Conservation (phyloP, 1,139 yeast genomes). For the Magnusiomyces clavatus region DNA sequence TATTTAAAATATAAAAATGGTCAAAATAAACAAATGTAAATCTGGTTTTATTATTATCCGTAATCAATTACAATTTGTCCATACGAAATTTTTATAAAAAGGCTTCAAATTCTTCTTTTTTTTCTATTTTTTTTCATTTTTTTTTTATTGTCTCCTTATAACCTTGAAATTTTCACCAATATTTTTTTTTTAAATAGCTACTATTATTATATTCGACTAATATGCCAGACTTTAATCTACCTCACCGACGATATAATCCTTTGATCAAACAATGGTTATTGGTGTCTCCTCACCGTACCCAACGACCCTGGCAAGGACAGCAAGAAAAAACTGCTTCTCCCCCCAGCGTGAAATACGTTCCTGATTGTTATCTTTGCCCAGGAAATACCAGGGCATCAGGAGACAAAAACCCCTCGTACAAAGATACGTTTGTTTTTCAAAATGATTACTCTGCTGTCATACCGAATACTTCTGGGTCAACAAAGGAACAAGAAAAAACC, state of each 20-base stretch:
- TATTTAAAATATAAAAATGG: background rate
- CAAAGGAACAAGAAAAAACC: constrained; percentile 22
- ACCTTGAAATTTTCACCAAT: too few species aligned
- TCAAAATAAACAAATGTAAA: too few species aligned
- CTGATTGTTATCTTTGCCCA: constrained; percentile 66
- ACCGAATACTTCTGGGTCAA: constrained; percentile 2
- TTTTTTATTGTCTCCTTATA: background rate
- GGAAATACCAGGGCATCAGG: constrained; percentile 57
- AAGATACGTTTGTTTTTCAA: constrained; percentile 49
- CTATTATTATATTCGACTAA: background rate
- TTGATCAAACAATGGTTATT: constrained; percentile 55
- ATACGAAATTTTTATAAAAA: too few species aligned
- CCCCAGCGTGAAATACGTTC: constrained; percentile 49
- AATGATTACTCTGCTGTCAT: constrained; percentile 67
- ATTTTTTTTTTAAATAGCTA: background rate
- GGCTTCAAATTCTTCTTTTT: too few species aligned
- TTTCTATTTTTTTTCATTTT: too few species aligned
- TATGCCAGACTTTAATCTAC: background rate
- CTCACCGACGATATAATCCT: constrained; percentile 66
- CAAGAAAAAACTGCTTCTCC: constrained; percentile 45
- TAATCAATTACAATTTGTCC: background rate
- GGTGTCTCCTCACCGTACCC: constrained; percentile 72
- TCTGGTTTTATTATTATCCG: background rate
- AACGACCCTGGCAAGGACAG: constrained; percentile 79
- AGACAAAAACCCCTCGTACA: constrained; percentile 50